A percentile compares a stretch with the other conserved stretches of the same genome.
phyloP scores from a whole-genome alignment of 2,329 filamentous ascomycete genomes.

The Acephala macrosclerotiorum region DNA sequence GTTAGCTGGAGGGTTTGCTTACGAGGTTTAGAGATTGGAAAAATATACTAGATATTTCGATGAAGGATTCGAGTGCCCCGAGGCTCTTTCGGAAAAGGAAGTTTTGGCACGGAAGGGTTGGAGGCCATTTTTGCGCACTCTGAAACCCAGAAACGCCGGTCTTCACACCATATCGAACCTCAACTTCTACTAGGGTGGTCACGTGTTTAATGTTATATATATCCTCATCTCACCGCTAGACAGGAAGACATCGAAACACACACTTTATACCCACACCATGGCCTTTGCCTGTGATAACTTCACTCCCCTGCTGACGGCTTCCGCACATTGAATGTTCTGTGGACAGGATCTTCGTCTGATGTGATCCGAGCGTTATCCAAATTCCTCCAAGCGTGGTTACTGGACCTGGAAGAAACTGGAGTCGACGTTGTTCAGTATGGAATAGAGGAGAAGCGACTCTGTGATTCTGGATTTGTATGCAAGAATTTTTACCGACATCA shows the following conservation, averaged over 20 bases:
- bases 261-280: neutral
- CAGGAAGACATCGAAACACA: too few relatives aligned
- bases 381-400: neutral
- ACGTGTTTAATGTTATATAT: too few relatives aligned
- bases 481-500: neutral
- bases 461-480: neutral
- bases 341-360: neutral
- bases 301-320: too few relatives aligned
- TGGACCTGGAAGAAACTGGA: neutral
- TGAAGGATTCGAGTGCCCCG: neutral
- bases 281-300: too few relatives aligned
- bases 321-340: neutral
- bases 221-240: too few relatives aligned
- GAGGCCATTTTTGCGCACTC: neutral
- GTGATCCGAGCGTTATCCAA: neutral
- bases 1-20: neutral
- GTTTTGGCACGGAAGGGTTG: neutral
- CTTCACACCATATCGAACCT: neutral
- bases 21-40: neutral
- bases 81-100: neutral
- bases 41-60: neutral
- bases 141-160: neutral
- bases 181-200: too few relatives aligned
- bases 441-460: neutral
- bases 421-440: neutral